Percentiles rank a stretch among this genome's conserved stretches.
Evolutionary conservation across 805 yeast genomes (phyloP).

Genomic region (Saturnispora quitensis): DNA sequence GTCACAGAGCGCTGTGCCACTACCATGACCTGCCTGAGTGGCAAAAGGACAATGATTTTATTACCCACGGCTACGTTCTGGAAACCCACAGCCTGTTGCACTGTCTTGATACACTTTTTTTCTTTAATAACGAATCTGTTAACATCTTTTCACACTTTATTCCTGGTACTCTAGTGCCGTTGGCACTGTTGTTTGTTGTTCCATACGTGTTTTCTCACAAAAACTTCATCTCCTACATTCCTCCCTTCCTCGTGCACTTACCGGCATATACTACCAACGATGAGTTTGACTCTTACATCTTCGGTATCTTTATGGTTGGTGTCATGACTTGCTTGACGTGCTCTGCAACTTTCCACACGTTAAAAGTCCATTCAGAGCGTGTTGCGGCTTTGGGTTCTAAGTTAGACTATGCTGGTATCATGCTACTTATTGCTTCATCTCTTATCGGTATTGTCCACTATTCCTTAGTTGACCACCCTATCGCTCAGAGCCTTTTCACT

Average conservation of each 20-base stretch:
- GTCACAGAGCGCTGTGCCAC: constrained; percentile 13
- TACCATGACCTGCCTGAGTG: constrained; percentile 43
- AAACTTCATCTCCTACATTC: constrained; percentile 17
- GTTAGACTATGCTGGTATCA: constrained; percentile 48
- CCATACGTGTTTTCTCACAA: constrained; percentile 18
- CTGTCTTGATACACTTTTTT: constrained; percentile 35
- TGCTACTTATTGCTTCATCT: constrained; percentile 40
- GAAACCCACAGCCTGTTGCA: constrained; percentile 34
- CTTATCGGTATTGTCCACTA: constrained; percentile 31
- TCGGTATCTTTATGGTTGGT: constrained; percentile 37
- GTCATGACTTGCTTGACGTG: constrained; percentile 36
- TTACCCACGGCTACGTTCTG: constrained; percentile 40
- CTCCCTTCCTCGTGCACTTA: constrained; percentile 19
- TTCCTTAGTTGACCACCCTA: constrained; percentile 37
- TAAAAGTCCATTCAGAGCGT: constrained; percentile 40
- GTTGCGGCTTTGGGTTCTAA: constrained; percentile 39
- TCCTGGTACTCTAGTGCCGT: constrained; percentile 32
- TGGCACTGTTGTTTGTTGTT: constrained; percentile 14
- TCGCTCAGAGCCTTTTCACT: constrained; percentile 31
- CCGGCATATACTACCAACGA: constrained; percentile 22
- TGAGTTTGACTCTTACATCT: constrained; percentile 31
- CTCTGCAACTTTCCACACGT: constrained; percentile 42
- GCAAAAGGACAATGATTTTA: constrained; percentile 50
- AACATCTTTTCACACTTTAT: constrained; percentile 44
- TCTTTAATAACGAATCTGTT: constrained; percentile 44